Percentiles rank a stretch among this genome's conserved stretches.
Evolutionary conservation across 148 eudicot species (phyloP).

Genomic region (Fagopyrum tataricum): DNA sequence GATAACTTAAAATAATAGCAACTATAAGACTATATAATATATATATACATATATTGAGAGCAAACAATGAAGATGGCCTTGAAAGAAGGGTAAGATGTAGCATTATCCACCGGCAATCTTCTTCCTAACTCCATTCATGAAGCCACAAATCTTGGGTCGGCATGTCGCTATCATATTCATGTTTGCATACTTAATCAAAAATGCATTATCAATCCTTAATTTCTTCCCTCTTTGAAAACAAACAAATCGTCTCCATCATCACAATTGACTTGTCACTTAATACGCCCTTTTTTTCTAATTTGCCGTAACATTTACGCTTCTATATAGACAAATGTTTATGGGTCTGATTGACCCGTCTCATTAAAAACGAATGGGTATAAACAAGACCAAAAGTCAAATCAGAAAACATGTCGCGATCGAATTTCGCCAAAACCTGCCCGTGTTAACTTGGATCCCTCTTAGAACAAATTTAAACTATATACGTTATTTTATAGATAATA

Average conservation of each 20-base stretch:
- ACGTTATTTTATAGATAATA: too few relatives aligned
- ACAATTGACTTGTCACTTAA: background rate
- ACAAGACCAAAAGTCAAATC: too few relatives aligned
- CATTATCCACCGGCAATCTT: background rate
- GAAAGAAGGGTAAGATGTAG: slow-evolving; percentile 6
- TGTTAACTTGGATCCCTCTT: too few relatives aligned
- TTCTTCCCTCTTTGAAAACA: background rate
- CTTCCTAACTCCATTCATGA: background rate
- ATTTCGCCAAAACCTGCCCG: too few relatives aligned
- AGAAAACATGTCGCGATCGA: too few relatives aligned
- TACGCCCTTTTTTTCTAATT: background rate
- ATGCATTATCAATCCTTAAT: background rate
- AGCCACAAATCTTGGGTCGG: slow-evolving; percentile 1
- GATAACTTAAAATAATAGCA: too few relatives aligned
- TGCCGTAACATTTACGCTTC: background rate
- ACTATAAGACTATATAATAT: too few relatives aligned
- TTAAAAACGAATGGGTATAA: too few relatives aligned
- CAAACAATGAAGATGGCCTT: background rate
- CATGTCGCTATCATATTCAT: background rate
- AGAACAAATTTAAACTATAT: too few relatives aligned
- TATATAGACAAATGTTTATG: background rate
- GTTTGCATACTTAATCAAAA: slow-evolving; percentile 6
- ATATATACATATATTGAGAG: too few relatives aligned
- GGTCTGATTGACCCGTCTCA: too few relatives aligned
- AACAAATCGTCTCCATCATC: background rate